These are phyloP conservation scores for Fagopyrum homotropicum DNA, from an alignment of 148 eudicot species.

Conservation along the genomic window DNA sequence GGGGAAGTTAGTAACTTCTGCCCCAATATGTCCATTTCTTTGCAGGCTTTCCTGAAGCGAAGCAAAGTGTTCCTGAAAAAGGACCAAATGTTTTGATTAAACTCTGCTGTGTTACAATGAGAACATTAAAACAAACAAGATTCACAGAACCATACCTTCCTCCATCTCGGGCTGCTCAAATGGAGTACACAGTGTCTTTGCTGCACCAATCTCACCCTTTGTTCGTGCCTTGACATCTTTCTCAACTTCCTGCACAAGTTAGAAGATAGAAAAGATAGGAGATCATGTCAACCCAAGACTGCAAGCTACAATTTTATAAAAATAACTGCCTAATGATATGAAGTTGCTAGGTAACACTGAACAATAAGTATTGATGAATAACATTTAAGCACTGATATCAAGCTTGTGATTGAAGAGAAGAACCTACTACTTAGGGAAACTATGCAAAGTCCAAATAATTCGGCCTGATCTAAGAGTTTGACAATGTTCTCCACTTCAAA, in stretches of 20 bases:
- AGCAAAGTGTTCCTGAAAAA: conserved; percentile 75
- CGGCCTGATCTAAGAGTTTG: neutral
- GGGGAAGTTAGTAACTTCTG: conserved; percentile 48
- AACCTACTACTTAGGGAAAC: neutral
- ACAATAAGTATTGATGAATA: neutral
- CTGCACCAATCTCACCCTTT: conserved; percentile 94
- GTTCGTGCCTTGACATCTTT: conserved; percentile 85
- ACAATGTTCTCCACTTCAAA: neutral
- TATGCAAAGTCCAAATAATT: neutral
- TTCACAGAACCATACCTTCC: conserved; percentile 46
- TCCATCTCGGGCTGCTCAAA: conserved; percentile 83
- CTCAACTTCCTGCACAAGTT: conserved; percentile 68
- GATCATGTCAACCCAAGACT: neutral
- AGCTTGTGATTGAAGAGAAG: neutral
- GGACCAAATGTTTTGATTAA: neutral
- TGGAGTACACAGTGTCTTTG: conserved; percentile 87
- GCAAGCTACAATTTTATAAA: neutral
- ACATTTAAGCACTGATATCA: neutral
- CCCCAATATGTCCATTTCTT: conserved; percentile 99
- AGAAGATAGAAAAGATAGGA: neutral
- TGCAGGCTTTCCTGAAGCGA: conserved; percentile 95
- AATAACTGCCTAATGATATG: neutral
- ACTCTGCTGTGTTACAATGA: too few species aligned
- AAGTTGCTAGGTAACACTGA: neutral
- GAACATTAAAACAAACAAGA: neutral